Conservation (phyloP, 495 filamentous ascomycete genomes). For the Penicillium arizonense region DNA sequence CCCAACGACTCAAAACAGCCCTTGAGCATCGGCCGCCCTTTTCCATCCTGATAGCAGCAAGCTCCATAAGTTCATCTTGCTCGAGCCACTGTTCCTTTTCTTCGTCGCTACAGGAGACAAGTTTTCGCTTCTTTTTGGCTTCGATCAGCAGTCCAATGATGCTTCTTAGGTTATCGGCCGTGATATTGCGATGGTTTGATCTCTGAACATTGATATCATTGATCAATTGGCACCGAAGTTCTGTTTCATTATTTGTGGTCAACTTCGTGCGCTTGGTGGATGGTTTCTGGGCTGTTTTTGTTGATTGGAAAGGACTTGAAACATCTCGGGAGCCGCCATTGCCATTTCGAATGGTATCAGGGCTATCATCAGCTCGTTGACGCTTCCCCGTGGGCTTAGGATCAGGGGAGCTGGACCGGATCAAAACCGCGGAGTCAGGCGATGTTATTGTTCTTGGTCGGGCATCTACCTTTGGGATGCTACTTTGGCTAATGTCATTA, state of each 20-base stretch:
- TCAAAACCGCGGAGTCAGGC: too few species aligned
- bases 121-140: neutral
- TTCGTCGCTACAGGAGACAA: too few species aligned
- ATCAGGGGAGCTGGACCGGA: too few species aligned
- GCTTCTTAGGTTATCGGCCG: neutral
- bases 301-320: too few species aligned
- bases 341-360: too few species aligned
- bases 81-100: neutral
- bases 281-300: too few species aligned
- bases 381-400: too few species aligned
- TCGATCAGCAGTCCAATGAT: neutral
- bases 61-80: neutral
- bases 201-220: conserved; percentile 4
- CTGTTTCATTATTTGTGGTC: neutral
- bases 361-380: too few species aligned
- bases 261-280: too few species aligned
- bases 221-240: neutral
- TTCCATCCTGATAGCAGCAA: neutral
- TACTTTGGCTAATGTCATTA: too few species aligned
- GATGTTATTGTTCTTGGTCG: too few species aligned
- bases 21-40: neutral
- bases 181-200: neutral
- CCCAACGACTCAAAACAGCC: neutral
- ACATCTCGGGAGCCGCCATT: too few species aligned
- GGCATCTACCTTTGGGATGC: neutral